Evolutionary conservation across 768 basidiomycete species (phyloP).

Genomic region (Podaxis sp.): DNA sequence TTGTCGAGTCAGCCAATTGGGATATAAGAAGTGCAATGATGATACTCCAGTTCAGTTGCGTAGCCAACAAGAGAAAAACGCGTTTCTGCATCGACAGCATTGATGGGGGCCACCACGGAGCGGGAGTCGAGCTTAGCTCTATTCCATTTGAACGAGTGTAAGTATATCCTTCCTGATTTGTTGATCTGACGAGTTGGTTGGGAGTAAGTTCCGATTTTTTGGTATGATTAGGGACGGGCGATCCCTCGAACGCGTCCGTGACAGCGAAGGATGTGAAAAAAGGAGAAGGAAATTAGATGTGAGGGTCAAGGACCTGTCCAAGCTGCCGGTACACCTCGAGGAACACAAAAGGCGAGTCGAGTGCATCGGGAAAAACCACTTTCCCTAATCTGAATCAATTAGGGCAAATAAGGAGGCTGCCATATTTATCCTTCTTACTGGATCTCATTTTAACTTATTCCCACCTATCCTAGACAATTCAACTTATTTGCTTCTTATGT

Average conservation of each 20-base stretch:
- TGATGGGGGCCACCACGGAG: constrained; percentile 74
- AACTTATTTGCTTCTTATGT: too few relatives aligned
- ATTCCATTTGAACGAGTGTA: constrained; percentile 98
- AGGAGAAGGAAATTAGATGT: too few relatives aligned
- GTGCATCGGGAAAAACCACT: too few relatives aligned
- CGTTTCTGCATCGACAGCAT: constrained; percentile 29
- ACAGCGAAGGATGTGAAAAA: constrained; percentile 69
- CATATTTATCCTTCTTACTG: too few relatives aligned
- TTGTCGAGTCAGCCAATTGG: constrained; percentile 81
- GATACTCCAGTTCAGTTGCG: constrained; percentile 84
- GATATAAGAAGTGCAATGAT: constrained; percentile 94
- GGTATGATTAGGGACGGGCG: constrained; percentile 64
- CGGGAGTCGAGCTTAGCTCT: constrained; percentile 84
- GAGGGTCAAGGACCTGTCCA: too few relatives aligned
- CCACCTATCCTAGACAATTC: too few relatives aligned
- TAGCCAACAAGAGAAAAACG: constrained; percentile 41
- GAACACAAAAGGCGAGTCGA: too few relatives aligned
- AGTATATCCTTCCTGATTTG: constrained; percentile 54
- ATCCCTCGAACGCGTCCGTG: constrained; percentile 55
- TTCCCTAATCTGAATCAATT: too few relatives aligned
- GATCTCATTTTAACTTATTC: too few relatives aligned
- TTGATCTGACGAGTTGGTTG: constrained; percentile 4
- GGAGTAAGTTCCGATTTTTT: not conserved
- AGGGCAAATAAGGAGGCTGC: too few relatives aligned
- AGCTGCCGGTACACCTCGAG: too few relatives aligned